phyloP scores from a whole-genome alignment of 768 basidiomycete genomes.

The Gautieria morchelliformis region DNA sequence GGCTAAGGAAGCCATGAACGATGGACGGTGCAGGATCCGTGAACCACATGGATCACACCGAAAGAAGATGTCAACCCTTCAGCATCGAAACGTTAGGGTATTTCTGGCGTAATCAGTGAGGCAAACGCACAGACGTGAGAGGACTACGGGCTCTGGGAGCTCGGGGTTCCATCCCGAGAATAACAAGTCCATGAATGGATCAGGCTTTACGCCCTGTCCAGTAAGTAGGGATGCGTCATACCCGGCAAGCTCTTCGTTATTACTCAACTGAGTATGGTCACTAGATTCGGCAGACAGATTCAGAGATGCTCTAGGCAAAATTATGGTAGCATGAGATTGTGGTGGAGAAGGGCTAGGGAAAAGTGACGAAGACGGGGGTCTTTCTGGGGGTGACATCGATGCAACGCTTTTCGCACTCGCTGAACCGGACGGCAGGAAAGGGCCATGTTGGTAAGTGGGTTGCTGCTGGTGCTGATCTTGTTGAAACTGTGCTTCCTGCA shows the following conservation, averaged over 20 bases:
- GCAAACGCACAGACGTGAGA: constrained; percentile 65
- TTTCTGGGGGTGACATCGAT: not conserved
- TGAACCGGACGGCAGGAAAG: not conserved
- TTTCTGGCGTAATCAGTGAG: not conserved
- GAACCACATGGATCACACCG: constrained; percentile 81
- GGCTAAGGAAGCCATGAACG: constrained; percentile 71
- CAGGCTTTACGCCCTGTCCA: constrained; percentile 23
- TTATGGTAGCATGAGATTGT: constrained; percentile 12
- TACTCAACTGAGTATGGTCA: not conserved
- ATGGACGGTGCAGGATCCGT: constrained; percentile 70
- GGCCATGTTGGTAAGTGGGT: not conserved
- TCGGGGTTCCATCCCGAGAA: constrained; percentile 81
- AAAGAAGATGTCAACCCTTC: constrained; percentile 81
- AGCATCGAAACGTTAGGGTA: constrained; percentile 3
- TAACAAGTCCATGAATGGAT: constrained; percentile 42
- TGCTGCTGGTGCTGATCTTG: constrained; percentile 27
- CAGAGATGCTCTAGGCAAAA: constrained; percentile 19
- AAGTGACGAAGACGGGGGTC: constrained; percentile 1
- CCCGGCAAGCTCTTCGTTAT: not conserved
- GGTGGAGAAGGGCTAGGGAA: constrained; percentile 4
- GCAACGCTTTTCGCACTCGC: not conserved
- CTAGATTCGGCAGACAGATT: constrained; percentile 15
- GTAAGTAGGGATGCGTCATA: constrained; percentile 28
- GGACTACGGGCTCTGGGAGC: constrained; percentile 61
- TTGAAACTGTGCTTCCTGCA: constrained; percentile 40